These are phyloP conservation scores for Blastocystis sp. DNA, from an alignment of 352 stramenopile genomes.

Conservation along the genomic window DNA sequence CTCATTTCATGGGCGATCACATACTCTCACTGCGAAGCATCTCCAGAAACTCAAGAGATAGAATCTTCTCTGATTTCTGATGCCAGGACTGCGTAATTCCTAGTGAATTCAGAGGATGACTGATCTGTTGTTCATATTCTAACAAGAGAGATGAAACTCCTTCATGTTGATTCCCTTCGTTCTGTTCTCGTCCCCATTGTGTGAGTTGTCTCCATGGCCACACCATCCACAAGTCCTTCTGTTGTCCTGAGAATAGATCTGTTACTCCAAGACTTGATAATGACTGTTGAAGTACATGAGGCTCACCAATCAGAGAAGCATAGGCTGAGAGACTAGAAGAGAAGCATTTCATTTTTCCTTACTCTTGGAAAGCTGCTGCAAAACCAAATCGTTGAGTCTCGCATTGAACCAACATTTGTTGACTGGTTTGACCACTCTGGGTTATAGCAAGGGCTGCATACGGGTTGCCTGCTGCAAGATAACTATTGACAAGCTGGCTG, in stretches of 20 bases:
- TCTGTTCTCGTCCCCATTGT: slow-evolving; percentile 1
- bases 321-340: slow-evolving; percentile 3
- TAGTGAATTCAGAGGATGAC: neutral
- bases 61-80: neutral
- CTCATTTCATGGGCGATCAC: neutral
- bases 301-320: neutral
- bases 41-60: neutral
- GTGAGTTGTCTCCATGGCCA: slow-evolving; percentile 37
- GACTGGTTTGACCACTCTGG: slow-evolving; percentile 5
- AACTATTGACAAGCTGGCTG: neutral
- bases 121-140: neutral
- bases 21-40: neutral
- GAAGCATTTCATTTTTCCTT: neutral
- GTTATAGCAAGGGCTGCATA: slow-evolving; percentile 24
- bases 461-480: slow-evolving; percentile 27
- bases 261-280: neutral
- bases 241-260: neutral
- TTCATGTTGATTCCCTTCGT: neutral
- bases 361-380: slow-evolving; percentile 10
- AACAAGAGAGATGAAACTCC: neutral
- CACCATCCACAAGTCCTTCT: neutral
- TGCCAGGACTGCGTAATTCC: neutral
- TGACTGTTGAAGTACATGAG: neutral
- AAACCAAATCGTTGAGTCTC: neutral
- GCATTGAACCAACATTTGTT: slow-evolving; percentile 51